Evolutionary conservation across 768 basidiomycete genomes (phyloP).

Genomic region (Suillus brevipes): DNA sequence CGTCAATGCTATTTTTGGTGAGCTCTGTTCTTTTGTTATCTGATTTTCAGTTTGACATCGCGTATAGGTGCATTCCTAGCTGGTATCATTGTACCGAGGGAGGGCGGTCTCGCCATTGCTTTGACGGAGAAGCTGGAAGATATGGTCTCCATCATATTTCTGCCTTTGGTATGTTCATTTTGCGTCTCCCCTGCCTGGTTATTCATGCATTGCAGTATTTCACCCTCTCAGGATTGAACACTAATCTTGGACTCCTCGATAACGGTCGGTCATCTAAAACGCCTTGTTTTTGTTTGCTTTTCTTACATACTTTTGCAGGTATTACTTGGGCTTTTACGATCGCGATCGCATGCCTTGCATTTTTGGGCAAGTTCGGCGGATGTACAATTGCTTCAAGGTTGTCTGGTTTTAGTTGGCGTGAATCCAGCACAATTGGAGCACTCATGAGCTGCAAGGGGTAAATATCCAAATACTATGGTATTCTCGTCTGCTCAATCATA

Average conservation of each 20-base stretch:
- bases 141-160: slow-evolving; percentile 85
- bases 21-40: slow-evolving; percentile 5
- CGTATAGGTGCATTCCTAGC: slow-evolving; percentile 73
- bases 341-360: slow-evolving; percentile 76
- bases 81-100: slow-evolving; percentile 81
- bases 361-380: slow-evolving; percentile 86
- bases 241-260: slow-evolving; percentile 82
- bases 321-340: slow-evolving; percentile 89
- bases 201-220: slow-evolving; percentile 64
- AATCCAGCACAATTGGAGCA: slow-evolving; percentile 81
- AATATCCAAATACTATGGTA: slow-evolving; percentile 10
- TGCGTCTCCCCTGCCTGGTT: not conserved
- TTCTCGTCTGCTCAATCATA: slow-evolving; percentile 5
- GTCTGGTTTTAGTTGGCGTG: slow-evolving; percentile 76
- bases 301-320: slow-evolving; percentile 35
- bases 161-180: slow-evolving; percentile 62
- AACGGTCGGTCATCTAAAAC: slow-evolving; percentile 45
- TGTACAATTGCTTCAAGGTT: slow-evolving; percentile 70
- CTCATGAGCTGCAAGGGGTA: slow-evolving; percentile 97
- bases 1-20: slow-evolving; percentile 88
- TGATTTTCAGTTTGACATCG: not conserved
- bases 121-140: slow-evolving; percentile 98
- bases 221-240: slow-evolving; percentile 86
- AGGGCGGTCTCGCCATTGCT: slow-evolving; percentile 81
- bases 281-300: not conserved